Conservation (phyloP, 768 basidiomycete species). For the Collybia nuda region DNA sequence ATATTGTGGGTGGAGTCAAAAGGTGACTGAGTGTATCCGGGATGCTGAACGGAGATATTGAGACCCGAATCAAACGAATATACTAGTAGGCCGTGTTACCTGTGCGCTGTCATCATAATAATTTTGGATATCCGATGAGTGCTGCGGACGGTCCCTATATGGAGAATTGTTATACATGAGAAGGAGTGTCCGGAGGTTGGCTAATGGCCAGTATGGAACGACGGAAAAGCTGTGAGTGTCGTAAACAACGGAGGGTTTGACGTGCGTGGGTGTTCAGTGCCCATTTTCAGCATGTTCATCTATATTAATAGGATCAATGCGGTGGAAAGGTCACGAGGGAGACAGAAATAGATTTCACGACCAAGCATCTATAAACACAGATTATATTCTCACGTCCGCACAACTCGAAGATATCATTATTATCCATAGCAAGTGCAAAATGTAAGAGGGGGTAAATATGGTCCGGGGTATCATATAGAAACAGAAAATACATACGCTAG, state of each 20-base stretch:
- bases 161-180: slow-evolving; percentile 4
- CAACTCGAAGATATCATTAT: not conserved
- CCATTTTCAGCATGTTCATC: too few relatives aligned
- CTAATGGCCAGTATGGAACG: not conserved
- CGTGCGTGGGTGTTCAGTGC: too few relatives aligned
- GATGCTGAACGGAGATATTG: slow-evolving; percentile 7
- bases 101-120: slow-evolving; percentile 17
- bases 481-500: slow-evolving; percentile 5
- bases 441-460: slow-evolving; percentile 15
- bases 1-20: slow-evolving; percentile 16
- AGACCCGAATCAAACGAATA: not conserved
- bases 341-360: not conserved
- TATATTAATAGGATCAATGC: too few relatives aligned
- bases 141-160: slow-evolving; percentile 17
- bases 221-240: not conserved
- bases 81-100: slow-evolving; percentile 7
- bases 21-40: slow-evolving; percentile 13
- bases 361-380: not conserved
- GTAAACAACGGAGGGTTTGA: not conserved
- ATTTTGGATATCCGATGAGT: slow-evolving; percentile 11
- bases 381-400: not conserved
- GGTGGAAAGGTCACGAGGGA: not conserved
- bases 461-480: slow-evolving; percentile 18
- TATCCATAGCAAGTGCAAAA: slow-evolving; percentile 1
- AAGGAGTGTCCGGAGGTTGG: too few relatives aligned